These are phyloP conservation scores for Croton laevigatus DNA, from an alignment of 441 rosid genomes.

Conservation along the genomic window DNA sequence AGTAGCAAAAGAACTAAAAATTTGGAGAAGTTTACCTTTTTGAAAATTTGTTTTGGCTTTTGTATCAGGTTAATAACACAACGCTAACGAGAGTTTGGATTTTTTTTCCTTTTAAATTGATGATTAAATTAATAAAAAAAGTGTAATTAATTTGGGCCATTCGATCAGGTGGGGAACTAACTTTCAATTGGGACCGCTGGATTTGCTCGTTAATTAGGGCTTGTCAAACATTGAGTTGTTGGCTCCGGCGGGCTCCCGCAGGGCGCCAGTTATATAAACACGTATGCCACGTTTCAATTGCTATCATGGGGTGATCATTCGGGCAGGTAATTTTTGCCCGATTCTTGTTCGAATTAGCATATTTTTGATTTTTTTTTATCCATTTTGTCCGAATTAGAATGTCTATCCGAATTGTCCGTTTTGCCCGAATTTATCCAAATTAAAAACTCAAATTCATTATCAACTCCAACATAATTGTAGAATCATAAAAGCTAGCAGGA, in stretches of 20 bases:
- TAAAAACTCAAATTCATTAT: too few relatives aligned
- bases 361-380: too few relatives aligned
- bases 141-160: constrained; percentile 23
- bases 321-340: too few relatives aligned
- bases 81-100: not conserved
- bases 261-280: not conserved
- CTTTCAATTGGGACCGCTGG: constrained; percentile 36
- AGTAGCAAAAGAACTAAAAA: not conserved
- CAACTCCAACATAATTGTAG: too few relatives aligned
- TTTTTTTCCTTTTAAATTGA: not conserved
- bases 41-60: not conserved
- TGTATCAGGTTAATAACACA: not conserved
- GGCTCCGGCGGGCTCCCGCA: not conserved
- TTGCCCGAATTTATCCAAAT: too few relatives aligned
- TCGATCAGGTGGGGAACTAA: constrained; percentile 44
- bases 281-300: constrained; percentile 25
- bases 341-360: too few relatives aligned
- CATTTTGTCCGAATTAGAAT: too few relatives aligned
- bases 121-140: not conserved
- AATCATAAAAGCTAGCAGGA: too few relatives aligned
- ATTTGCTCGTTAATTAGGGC: not conserved
- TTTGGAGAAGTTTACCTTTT: not conserved
- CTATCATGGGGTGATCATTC: too few relatives aligned
- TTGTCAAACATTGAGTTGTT: not conserved
- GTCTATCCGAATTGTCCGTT: too few relatives aligned